Evolutionary conservation across 805 yeast genomes (phyloP).

Genomic region (Maudiozyma pseudohumilis): DNA sequence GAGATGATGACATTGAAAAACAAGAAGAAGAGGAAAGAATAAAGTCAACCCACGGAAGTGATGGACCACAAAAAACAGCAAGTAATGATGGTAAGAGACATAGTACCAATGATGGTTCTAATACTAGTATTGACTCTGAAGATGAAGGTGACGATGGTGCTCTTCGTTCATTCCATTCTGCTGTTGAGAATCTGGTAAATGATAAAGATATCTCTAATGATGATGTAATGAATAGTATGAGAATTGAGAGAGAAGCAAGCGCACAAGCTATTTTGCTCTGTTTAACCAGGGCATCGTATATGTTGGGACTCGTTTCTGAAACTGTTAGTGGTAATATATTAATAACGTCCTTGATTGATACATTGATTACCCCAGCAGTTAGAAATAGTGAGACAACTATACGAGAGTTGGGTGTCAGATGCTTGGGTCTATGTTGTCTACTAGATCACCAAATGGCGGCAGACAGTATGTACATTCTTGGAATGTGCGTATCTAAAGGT

Average conservation of each 20-base stretch:
- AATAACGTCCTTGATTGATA: conserved; percentile 58
- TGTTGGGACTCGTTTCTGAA: conserved; percentile 57
- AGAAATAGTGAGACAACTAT: conserved; percentile 45
- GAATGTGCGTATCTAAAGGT: conserved; percentile 59
- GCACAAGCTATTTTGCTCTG: conserved; percentile 49
- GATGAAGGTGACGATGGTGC: conserved; percentile 25
- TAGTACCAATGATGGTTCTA: conserved; percentile 9
- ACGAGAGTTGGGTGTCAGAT: conserved; percentile 56
- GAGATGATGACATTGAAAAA: conserved; percentile 48
- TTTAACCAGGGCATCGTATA: conserved; percentile 55
- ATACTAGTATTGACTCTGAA: too few relatives aligned
- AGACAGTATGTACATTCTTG: conserved; percentile 54
- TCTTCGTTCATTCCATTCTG: conserved; percentile 40
- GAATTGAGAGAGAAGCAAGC: conserved; percentile 29
- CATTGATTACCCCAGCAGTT: conserved; percentile 73
- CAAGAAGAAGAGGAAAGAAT: conserved; percentile 26
- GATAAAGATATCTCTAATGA: conserved; percentile 11
- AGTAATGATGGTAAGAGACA: too few relatives aligned
- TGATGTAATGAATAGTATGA: conserved; percentile 10
- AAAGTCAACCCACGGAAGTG: conserved; percentile 17
- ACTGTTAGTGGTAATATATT: conserved; percentile 57
- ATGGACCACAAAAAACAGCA: not conserved
- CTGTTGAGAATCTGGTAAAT: conserved; percentile 31
- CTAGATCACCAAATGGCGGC: conserved; percentile 58
- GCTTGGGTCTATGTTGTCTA: conserved; percentile 73